Evolutionary conservation across 2,329 filamentous ascomycete genomes (phyloP).

Genomic region (Cladophialophora exuberans): DNA sequence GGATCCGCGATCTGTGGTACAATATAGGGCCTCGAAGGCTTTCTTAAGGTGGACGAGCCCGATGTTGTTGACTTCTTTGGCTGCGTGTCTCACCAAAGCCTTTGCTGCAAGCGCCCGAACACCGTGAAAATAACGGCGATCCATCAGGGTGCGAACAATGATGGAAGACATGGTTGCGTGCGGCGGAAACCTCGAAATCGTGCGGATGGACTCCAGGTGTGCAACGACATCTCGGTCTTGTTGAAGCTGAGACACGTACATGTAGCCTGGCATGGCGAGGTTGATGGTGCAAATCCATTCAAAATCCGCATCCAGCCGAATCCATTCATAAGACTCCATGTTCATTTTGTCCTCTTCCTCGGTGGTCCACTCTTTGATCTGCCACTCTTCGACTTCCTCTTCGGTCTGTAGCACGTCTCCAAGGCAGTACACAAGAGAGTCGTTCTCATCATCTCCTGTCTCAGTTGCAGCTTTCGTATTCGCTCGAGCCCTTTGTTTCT

Average conservation of each 20-base stretch:
- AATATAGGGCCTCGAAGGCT: constrained; percentile 86
- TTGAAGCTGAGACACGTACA: constrained; percentile 96
- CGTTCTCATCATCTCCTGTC: constrained; percentile 70
- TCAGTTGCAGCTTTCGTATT: constrained; percentile 61
- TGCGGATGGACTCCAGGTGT: constrained; percentile 74
- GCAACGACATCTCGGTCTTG: constrained; percentile 96
- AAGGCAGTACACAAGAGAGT: constrained; percentile 85
- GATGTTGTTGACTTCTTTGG: constrained; percentile 71
- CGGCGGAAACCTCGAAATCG: constrained; percentile 67
- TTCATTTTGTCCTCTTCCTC: constrained; percentile 92
- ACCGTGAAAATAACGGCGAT: constrained; percentile 89
- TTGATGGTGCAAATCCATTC: constrained; percentile 91
- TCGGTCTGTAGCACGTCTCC: constrained; percentile 85
- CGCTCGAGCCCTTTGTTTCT: constrained; percentile 77
- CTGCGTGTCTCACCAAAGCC: constrained; percentile 76
- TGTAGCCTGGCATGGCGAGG: constrained; percentile 85
- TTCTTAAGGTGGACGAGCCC: constrained; percentile 83
- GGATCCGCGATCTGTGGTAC: constrained; percentile 66
- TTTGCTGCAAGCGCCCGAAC: constrained; percentile 84
- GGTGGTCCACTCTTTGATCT: constrained; percentile 82
- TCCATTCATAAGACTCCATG: constrained; percentile 97
- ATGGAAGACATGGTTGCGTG: constrained; percentile 87
- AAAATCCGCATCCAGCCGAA: constrained; percentile 95
- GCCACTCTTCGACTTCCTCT: constrained; percentile 83
- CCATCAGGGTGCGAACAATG: constrained; percentile 84